Evolutionary conservation across 331 rosid species (phyloP).

Genomic region (Quercus lobata): DNA sequence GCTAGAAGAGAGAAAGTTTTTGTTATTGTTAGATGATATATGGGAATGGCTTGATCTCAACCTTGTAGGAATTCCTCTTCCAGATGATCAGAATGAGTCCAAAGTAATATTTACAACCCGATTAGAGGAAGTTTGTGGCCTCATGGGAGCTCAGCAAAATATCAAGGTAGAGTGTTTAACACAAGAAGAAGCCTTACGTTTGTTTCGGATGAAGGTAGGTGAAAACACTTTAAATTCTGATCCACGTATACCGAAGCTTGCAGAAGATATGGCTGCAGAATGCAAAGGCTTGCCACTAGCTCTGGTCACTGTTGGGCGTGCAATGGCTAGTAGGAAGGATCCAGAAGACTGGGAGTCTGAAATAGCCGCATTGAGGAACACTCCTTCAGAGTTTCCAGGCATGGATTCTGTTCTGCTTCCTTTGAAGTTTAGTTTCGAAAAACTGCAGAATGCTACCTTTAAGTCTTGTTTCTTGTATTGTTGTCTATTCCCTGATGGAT

Average conservation of each 20-base stretch:
- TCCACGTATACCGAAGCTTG: not conserved
- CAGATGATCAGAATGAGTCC: not conserved
- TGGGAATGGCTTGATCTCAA: not conserved
- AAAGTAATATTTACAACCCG: not conserved
- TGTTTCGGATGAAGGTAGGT: constrained; percentile 17
- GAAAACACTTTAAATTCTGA: not conserved
- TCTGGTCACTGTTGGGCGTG: constrained; percentile 4
- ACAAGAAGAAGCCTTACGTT: not conserved
- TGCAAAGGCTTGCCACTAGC: constrained; percentile 33
- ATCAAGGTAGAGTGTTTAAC: not conserved
- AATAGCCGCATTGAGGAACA: not conserved
- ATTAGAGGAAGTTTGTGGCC: not conserved
- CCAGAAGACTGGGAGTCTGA: not conserved
- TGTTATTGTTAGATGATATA: not conserved
- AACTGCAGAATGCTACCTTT: not conserved
- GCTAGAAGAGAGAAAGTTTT: too few relatives aligned
- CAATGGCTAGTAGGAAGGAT: not conserved
- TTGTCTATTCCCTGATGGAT: not conserved
- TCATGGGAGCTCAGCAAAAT: not conserved
- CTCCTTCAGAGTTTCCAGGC: not conserved
- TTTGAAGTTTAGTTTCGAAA: not conserved
- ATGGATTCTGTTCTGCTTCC: not conserved
- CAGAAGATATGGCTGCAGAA: not conserved
- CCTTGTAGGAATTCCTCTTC: not conserved
- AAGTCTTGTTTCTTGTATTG: not conserved